Evolutionary conservation across 129 eudicot species (phyloP).

Genomic region (Helianthus annuus): HanXRQr2.0-SUNRISE NC_035437.2:168773102-168773601

Average conservation of each 20-base stretch:
- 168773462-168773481: neutral
- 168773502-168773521: conserved; percentile 90
- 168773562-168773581: conserved; percentile 27
- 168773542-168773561: conserved; percentile 87
- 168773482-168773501: conserved; percentile 92
- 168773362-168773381: conserved; percentile 74
- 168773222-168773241: conserved; percentile 82
- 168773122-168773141: too few relatives aligned
- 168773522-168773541: conserved; percentile 99
- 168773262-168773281: conserved; percentile 71
- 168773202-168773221: conserved; percentile 95
- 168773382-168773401: conserved; percentile 29
- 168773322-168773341: conserved; percentile 66
- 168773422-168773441: neutral
- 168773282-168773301: neutral
- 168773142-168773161: neutral
- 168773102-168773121: too few relatives aligned
- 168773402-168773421: neutral
- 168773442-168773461: neutral
- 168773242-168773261: conserved; percentile 91
- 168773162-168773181: neutral
- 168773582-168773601: too few relatives aligned
- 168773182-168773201: conserved; percentile 67
- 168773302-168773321: neutral
- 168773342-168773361: conserved; percentile 70